Evolutionary conservation across 2,329 filamentous ascomycete genomes (phyloP).

Genomic region (Fusarium sp.): DNA sequence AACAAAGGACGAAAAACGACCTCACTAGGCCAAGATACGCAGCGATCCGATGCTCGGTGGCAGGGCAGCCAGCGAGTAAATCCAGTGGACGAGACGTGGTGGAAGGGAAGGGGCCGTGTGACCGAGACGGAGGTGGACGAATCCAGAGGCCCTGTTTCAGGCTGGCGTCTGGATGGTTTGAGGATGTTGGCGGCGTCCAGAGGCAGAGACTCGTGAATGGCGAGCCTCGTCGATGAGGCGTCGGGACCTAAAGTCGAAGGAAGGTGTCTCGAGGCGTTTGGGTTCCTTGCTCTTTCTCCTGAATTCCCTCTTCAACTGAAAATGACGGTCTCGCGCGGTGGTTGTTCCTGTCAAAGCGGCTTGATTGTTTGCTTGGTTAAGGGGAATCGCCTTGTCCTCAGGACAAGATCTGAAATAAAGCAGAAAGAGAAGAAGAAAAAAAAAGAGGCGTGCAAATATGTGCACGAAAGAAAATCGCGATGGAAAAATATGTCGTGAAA

Average conservation of each 20-base stretch:
- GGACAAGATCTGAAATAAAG: slow-evolving; percentile 17
- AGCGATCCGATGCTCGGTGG: slow-evolving; percentile 24
- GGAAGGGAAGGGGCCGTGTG: slow-evolving; percentile 30
- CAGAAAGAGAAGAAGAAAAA: not conserved
- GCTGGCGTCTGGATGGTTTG: slow-evolving; percentile 39
- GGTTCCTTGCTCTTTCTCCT: slow-evolving; percentile 30
- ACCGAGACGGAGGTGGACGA: slow-evolving; percentile 36
- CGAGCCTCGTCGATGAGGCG: slow-evolving; percentile 27
- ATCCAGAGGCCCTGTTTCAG: slow-evolving; percentile 44
- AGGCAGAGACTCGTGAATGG: slow-evolving; percentile 31
- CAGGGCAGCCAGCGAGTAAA: slow-evolving; percentile 22
- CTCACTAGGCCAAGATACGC: slow-evolving; percentile 20
- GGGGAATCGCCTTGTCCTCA: slow-evolving; percentile 32
- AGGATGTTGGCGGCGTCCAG: slow-evolving; percentile 28
- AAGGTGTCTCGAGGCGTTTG: slow-evolving; percentile 22
- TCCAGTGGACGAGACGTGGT: slow-evolving; percentile 23
- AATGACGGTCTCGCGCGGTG: slow-evolving; percentile 20
- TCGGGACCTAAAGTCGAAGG: slow-evolving; percentile 10
- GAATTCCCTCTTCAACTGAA: not conserved
- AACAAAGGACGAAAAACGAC: slow-evolving; percentile 38
- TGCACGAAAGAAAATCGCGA: slow-evolving; percentile 15
- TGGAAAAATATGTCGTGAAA: slow-evolving; percentile 23
- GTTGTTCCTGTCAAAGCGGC: slow-evolving; percentile 28
- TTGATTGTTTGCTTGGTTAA: not conserved
- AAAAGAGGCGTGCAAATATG: slow-evolving; percentile 4